Evolutionary conservation across 2,329 filamentous ascomycete genomes (phyloP), one percentile per base, ranked within the genome.

Genomic region (Fusarium beomiforme): DNA sequence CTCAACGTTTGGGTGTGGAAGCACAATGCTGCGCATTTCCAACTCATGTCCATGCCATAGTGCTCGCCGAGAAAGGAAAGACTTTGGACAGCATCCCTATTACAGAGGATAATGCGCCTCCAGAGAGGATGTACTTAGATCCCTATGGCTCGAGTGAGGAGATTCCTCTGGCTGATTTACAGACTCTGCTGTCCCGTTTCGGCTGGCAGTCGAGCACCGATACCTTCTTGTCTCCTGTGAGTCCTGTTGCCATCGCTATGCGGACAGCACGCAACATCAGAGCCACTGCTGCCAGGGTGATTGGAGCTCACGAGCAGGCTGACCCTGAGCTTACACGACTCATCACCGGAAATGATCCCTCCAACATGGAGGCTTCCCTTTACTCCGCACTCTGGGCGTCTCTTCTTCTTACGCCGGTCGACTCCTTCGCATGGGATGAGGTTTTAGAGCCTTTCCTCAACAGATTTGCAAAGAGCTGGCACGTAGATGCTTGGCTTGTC

Each of bases 11-110:
- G 16, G 92, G 92, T 3, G 81, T 99, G 49, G 87, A 91, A 73
- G 93, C 95, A 1, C 89, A 90, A 36, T 94, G 93, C 58, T 95
- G 93, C 73, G 91, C 92, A 44, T 93, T 95, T 76, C 94, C 95
- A 6, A 92, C 90, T 70, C 94, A 98, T 78, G 93, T 97, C 17
- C 92, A 97, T 77, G 92, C 90, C 21, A 90, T 97, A 56, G 89
- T 98, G 16, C 85, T 88, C 54, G 87, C 92, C 8, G 85, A 87
- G 0, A 78, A 83, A 1, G 89, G 89, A 5, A 79, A 87, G 73
- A 89, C 90, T 34, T 81, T 94, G 53, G 88, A 94, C 77, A 89
- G 83, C 23, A 72, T 73, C 16, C 75, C 74, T 29, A 63, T 82
- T 10, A 74, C 79, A 11, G 75, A 78, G 16, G 79, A 85, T 2